These are phyloP conservation scores for Macrotyloma uniflorum DNA, from an alignment of 306 rosid genomes.

Conservation along the genomic window DNA sequence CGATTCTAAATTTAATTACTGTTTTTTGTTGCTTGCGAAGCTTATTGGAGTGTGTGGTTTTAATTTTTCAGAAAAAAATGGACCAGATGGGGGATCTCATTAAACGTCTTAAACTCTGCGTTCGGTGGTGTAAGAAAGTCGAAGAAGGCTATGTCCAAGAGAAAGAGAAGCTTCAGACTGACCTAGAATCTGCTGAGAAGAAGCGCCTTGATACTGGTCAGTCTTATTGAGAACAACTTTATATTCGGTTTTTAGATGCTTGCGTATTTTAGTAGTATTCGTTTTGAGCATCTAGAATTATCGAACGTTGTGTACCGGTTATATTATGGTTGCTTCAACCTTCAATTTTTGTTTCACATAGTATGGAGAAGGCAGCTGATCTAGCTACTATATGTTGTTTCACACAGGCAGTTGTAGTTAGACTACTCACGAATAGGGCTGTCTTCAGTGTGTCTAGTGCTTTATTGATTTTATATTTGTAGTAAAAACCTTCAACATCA, in stretches of 20 bases:
- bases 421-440: not conserved
- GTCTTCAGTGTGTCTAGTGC: constrained; percentile 2
- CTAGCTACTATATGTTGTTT: not conserved
- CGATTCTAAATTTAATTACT: not conserved
- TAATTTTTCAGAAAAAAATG: constrained; percentile 57
- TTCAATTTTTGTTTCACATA: not conserved
- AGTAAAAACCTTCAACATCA: not conserved
- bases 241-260: not conserved
- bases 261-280: not conserved
- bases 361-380: not conserved
- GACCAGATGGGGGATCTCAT: constrained; percentile 61
- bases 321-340: not conserved
- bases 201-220: constrained; percentile 75
- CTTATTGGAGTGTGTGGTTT: not conserved
- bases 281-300: not conserved
- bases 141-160: constrained; percentile 65
- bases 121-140: constrained; percentile 64
- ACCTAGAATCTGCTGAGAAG: constrained; percentile 63
- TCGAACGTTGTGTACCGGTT: not conserved
- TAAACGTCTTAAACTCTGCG: constrained; percentile 73
- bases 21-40: not conserved
- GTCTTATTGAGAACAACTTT: not conserved
- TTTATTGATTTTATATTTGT: not conserved
- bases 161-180: constrained; percentile 64
- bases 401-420: not conserved